These are phyloP conservation scores for Candida ulmi DNA, from an alignment of 805 yeast species.

Conservation along the genomic window DNA sequence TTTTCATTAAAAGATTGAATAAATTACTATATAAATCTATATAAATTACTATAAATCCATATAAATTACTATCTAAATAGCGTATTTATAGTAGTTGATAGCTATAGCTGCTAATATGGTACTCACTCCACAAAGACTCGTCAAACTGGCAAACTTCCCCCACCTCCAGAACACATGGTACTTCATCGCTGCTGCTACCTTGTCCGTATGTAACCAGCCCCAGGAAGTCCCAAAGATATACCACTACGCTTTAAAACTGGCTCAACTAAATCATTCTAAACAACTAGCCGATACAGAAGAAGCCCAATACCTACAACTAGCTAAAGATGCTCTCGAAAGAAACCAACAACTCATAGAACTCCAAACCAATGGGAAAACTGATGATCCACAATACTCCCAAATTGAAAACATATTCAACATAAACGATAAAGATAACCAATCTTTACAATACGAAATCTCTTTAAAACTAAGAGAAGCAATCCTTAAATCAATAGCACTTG, in stretches of 20 bases:
- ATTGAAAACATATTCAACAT: conserved; percentile 17
- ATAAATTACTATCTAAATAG: no score
- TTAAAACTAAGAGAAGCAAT: conserved; percentile 69
- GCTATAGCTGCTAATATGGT: no score
- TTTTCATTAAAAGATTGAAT: no score
- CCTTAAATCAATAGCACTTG: conserved; percentile 70
- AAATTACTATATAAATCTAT: no score
- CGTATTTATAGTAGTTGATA: no score
- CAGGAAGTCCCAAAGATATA: conserved; percentile 72
- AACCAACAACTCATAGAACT: conserved; percentile 12
- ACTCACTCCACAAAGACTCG: conserved; percentile 52
- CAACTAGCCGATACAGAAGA: neutral
- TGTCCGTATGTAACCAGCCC: conserved; percentile 78
- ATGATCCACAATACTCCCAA: conserved; percentile 8
- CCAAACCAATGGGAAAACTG: conserved; percentile 2
- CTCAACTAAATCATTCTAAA: no score
- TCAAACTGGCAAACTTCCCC: conserved; percentile 48
- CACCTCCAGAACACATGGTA: conserved; percentile 62
- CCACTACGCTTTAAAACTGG: conserved; percentile 51
- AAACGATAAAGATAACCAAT: conserved; percentile 1
- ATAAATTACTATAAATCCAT: no score
- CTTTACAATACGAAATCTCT: conserved; percentile 30
- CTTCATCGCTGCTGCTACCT: conserved; percentile 71
- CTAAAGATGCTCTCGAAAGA: conserved; percentile 15
- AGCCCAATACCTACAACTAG: conserved; percentile 6